Evolutionary conservation across 2,329 filamentous ascomycete species (phyloP).

Genomic region (Cercospora zeae-maydis): DNA sequence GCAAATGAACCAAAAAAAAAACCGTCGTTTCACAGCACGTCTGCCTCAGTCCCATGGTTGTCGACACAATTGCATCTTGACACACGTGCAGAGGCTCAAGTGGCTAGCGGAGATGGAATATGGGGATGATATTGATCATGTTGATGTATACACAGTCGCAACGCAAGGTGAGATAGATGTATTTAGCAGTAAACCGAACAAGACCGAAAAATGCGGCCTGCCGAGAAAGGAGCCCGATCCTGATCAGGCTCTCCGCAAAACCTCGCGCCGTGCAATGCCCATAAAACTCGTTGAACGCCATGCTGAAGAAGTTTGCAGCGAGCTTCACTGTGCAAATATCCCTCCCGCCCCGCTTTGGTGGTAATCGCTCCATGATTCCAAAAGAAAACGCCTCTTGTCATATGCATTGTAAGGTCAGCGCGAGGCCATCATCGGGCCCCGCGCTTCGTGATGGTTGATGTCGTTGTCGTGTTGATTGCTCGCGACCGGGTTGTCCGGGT

Average conservation of each 20-base stretch:
- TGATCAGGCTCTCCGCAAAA: neutral
- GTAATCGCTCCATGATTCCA: neutral
- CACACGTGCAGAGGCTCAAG: neutral
- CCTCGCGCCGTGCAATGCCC: neutral
- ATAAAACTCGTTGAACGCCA: slow-evolving; percentile 8
- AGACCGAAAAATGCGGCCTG: neutral
- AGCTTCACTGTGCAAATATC: slow-evolving; percentile 6
- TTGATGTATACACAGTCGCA: neutral
- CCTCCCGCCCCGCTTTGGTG: neutral
- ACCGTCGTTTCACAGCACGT: too few species aligned
- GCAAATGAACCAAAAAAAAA: neutral
- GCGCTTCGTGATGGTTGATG: neutral
- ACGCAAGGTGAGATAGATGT: too few species aligned
- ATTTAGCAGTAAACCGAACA: neutral
- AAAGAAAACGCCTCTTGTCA: neutral
- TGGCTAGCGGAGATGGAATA: too few species aligned
- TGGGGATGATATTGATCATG: neutral
- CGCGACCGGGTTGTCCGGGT: neutral
- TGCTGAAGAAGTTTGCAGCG: slow-evolving; percentile 11
- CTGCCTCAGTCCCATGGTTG: neutral
- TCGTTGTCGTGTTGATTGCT: neutral
- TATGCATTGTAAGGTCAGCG: neutral
- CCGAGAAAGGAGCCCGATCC: neutral
- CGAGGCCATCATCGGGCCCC: neutral
- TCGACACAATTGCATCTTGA: neutral